A percentile compares a stretch with the other conserved stretches of the same genome.
phyloP scores from a whole-genome alignment of 2,329 filamentous ascomycete genomes.

The Cytospora paraplurivora region DNA sequence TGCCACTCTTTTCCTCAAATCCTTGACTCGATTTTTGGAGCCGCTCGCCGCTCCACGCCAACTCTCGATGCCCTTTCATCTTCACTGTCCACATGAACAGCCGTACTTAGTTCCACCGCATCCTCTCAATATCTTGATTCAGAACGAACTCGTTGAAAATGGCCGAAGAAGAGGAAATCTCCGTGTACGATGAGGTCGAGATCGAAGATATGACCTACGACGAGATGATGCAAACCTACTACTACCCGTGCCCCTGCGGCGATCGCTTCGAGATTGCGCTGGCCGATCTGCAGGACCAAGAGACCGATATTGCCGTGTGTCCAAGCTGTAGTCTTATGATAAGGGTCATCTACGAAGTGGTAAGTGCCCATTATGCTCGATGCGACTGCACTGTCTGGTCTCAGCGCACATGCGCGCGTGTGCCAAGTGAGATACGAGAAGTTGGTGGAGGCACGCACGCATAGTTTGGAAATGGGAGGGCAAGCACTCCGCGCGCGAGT shows the following conservation, averaged over 20 bases:
- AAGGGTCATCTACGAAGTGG: conserved; percentile 85
- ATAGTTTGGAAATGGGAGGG: background rate
- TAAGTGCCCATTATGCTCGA: conserved; percentile 46
- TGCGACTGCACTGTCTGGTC: background rate
- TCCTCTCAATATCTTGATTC: background rate
- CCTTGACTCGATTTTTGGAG: conserved; percentile 8
- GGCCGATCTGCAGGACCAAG: conserved; percentile 80
- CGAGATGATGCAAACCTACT: conserved; percentile 79
- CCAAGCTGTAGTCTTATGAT: conserved; percentile 98
- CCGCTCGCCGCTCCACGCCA: background rate
- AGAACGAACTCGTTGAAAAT: conserved; percentile 42
- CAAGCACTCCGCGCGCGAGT: background rate
- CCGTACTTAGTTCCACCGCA: background rate
- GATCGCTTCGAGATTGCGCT: conserved; percentile 93
- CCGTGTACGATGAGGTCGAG: conserved; percentile 96
- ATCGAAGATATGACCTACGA: conserved; percentile 99
- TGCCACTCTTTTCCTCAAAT: background rate
- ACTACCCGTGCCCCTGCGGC: conserved; percentile 96
- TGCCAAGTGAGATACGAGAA: background rate
- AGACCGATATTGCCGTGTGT: conserved; percentile 89
- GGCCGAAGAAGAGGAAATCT: conserved; percentile 63
- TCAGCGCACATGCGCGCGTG: background rate
- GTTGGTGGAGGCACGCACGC: background rate
- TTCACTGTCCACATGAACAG: background rate
- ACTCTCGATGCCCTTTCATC: background rate